phyloP scores from a whole-genome alignment of 2,329 filamentous ascomycete species.

The Penicillium digitatum region DNA sequence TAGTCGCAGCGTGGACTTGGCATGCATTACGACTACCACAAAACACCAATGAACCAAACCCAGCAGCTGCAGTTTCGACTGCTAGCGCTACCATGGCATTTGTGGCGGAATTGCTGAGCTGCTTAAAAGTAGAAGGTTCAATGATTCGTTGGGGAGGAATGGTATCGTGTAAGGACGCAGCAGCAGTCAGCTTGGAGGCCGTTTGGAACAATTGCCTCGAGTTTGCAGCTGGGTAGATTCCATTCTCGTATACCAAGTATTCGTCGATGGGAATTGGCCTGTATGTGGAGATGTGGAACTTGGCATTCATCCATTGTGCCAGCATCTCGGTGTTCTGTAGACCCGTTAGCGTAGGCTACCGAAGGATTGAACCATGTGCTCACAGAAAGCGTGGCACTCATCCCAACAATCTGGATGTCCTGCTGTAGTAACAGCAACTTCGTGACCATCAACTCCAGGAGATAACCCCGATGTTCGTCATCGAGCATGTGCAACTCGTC shows the following conservation, averaged over 20 bases:
- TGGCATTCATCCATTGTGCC: conserved; percentile 65
- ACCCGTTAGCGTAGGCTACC: conserved; percentile 1
- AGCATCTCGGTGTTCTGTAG: conserved; percentile 64
- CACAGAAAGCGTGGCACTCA: conserved; percentile 75
- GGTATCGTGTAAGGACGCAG: conserved; percentile 29
- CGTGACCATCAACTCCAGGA: conserved; percentile 69
- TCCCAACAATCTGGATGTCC: conserved; percentile 66
- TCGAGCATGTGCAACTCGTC: conserved; percentile 82
- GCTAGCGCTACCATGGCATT: conserved; percentile 69
- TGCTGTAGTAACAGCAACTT: conserved; percentile 68
- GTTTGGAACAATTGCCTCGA: conserved; percentile 58
- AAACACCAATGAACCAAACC: conserved; percentile 70
- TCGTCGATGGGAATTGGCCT: conserved; percentile 72
- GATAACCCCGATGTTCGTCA: conserved; percentile 69
- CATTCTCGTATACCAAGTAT: conserved; percentile 67
- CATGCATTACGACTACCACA: conserved; percentile 65
- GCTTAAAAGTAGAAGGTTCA: conserved; percentile 54
- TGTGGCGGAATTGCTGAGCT: conserved; percentile 61
- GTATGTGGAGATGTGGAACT: conserved; percentile 69
- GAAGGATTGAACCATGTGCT: conserved; percentile 17
- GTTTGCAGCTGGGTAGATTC: conserved; percentile 60
- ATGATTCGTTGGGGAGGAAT: conserved; percentile 47
- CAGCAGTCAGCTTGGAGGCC: conserved; percentile 48
- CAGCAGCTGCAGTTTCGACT: conserved; percentile 63
- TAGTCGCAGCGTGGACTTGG: conserved; percentile 64